Percentiles rank a stretch among this genome's conserved stretches.
Conservation (phyloP, 2,329 filamentous ascomycete genomes). For the Cercospora canescens region DNA sequence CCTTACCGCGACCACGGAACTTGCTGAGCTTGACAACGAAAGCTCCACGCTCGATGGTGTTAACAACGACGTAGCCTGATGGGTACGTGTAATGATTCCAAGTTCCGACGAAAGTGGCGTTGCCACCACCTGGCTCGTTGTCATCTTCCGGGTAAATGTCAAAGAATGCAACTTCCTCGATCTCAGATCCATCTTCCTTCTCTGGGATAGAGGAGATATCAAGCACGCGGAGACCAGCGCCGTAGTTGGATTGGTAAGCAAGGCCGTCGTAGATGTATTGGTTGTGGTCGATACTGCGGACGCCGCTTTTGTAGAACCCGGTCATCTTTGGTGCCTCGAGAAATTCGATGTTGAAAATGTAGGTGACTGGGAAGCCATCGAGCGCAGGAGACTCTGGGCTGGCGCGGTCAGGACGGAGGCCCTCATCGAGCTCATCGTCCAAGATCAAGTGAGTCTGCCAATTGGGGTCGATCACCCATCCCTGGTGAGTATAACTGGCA, state of each 20-base stretch:
- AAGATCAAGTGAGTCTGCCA: slow-evolving; percentile 51
- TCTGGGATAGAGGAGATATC: slow-evolving; percentile 40
- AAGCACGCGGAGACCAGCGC: slow-evolving; percentile 37
- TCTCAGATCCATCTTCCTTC: slow-evolving; percentile 47
- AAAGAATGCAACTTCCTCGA: slow-evolving; percentile 53
- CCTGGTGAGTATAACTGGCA: slow-evolving; percentile 55
- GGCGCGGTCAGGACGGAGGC: slow-evolving; percentile 40
- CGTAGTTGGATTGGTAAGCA: slow-evolving; percentile 42
- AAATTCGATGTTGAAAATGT: slow-evolving; percentile 52
- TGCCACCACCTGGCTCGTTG: slow-evolving; percentile 18
- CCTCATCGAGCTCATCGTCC: slow-evolving; percentile 58
- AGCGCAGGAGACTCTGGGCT: slow-evolving; percentile 26
- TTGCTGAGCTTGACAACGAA: slow-evolving; percentile 47
- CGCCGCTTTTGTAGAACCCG: slow-evolving; percentile 40
- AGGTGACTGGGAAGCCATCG: slow-evolving; percentile 51
- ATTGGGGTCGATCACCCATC: slow-evolving; percentile 51
- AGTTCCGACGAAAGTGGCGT: slow-evolving; percentile 19
- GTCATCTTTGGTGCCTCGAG: slow-evolving; percentile 46
- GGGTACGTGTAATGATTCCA: slow-evolving; percentile 51
- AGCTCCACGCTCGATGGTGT: slow-evolving; percentile 54
- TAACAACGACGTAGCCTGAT: slow-evolving; percentile 52
- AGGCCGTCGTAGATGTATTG: slow-evolving; percentile 42
- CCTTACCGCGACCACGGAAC: slow-evolving; percentile 15
- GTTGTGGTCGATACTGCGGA: slow-evolving; percentile 44
- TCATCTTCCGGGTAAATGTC: slow-evolving; percentile 56